Percentiles rank a stretch among this genome's conserved stretches.
phyloP scores from a whole-genome alignment of 192 early-diverging fungal genomes.

The Mortierella hygrophila region DNA sequence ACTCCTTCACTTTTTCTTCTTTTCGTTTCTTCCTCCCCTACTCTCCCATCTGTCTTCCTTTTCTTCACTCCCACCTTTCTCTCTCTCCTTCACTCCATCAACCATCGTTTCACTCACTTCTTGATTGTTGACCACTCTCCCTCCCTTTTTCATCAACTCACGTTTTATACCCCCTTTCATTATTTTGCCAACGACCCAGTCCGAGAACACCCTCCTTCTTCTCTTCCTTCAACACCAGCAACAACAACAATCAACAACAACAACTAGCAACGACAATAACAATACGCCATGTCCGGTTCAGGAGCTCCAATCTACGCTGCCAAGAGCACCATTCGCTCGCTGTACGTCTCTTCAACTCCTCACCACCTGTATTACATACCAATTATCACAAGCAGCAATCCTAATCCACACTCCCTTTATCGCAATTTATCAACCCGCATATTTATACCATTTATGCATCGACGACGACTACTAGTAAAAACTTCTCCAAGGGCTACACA shows the following conservation, averaged over 20 bases:
- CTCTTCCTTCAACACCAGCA: neutral
- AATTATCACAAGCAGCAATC: neutral
- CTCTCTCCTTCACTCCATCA: neutral
- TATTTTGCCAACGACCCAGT: neutral
- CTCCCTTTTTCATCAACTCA: neutral
- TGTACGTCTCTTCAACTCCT: slow-evolving; percentile 25
- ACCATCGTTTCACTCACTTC: neutral
- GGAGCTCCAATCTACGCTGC: slow-evolving; percentile 44
- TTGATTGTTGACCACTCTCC: neutral
- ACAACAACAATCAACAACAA: neutral
- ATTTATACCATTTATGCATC: slow-evolving; percentile 1
- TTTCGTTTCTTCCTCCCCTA: neutral
- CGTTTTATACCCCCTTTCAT: slow-evolving; percentile 4
- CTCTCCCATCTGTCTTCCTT: neutral
- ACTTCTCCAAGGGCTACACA: slow-evolving; percentile 90
- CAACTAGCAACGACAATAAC: neutral
- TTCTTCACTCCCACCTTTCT: neutral
- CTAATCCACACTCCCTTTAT: neutral
- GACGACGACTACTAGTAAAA: slow-evolving; percentile 69
- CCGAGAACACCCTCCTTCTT: slow-evolving; percentile 6
- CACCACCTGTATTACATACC: neutral
- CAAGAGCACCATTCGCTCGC: slow-evolving; percentile 53
- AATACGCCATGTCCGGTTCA: slow-evolving; percentile 10
- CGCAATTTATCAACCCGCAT: neutral
- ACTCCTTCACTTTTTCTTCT: neutral